Evolutionary conservation across 208 protist species (phyloP).

Genomic region (Wallacemonas rigidus): DNA sequence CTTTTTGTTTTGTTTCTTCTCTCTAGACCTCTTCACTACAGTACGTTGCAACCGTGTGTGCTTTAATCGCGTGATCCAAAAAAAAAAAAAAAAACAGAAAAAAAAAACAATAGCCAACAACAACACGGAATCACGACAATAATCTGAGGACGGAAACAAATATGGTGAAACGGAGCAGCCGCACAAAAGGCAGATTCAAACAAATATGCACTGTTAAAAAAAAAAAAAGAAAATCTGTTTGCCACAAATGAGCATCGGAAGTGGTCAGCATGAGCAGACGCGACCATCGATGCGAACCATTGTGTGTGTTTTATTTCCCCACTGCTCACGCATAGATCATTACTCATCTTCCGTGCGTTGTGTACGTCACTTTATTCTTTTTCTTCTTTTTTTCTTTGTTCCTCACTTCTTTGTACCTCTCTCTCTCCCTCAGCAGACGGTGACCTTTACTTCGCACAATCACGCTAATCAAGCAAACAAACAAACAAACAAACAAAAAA

Average conservation of each 20-base stretch:
- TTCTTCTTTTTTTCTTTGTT: conserved; percentile 12
- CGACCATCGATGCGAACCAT: background rate
- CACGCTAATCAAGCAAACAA: background rate
- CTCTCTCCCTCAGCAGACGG: too few relatives aligned
- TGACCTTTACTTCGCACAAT: too few relatives aligned
- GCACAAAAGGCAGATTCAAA: too few relatives aligned
- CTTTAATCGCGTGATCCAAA: background rate
- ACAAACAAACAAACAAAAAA: too few relatives aligned
- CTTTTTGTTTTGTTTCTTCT: conserved; percentile 18
- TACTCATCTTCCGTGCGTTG: background rate
- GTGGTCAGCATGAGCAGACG: too few relatives aligned
- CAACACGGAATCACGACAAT: too few relatives aligned
- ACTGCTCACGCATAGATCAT: background rate
- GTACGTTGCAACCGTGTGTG: background rate
- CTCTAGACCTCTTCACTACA: conserved; percentile 6
- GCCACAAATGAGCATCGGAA: too few relatives aligned
- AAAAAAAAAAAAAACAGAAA: background rate
- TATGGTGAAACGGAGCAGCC: too few relatives aligned
- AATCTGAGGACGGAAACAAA: too few relatives aligned
- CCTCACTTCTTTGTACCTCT: conserved; percentile 10
- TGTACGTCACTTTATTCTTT: conserved; percentile 3
- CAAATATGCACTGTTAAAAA: too few relatives aligned
- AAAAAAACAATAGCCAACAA: background rate
- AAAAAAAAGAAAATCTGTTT: too few relatives aligned
- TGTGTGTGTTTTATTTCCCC: background rate